phyloP scores from a whole-genome alignment of 441 rosid genomes.

The Lepidium campestre region DNA sequence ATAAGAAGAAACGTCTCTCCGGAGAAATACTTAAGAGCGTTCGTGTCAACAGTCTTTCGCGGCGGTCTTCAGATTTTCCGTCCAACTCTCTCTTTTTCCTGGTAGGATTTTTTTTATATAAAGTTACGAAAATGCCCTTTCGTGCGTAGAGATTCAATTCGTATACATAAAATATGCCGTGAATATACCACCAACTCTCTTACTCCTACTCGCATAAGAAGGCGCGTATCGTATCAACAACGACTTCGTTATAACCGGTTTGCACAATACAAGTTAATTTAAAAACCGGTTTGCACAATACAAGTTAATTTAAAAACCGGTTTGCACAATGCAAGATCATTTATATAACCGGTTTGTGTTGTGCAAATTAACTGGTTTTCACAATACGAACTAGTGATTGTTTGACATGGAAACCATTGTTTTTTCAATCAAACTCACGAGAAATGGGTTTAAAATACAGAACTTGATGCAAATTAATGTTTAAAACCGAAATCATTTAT shows the following conservation, averaged over 20 bases:
- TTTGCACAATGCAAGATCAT: not conserved
- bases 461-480: no score
- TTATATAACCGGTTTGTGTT: no score
- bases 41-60: not conserved
- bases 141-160: not conserved
- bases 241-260: not conserved
- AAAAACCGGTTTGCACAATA: not conserved
- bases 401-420: no score
- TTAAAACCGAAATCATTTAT: no score
- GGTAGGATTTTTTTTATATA: not conserved
- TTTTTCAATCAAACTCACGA: no score
- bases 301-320: not conserved
- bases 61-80: constrained; percentile 8
- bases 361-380: no score
- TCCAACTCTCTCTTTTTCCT: not conserved
- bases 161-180: not conserved
- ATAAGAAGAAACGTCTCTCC: not conserved
- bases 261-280: not conserved
- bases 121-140: not conserved
- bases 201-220: not conserved
- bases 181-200: constrained; percentile 5
- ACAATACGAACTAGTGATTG: no score
- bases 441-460: no score
- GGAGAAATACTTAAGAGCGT: not conserved
- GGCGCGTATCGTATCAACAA: not conserved